Evolutionary conservation across 1,139 yeast species (phyloP), one percentile per base, ranked within the genome.

Genomic region (Casaregolazyma lundiana): DNA sequence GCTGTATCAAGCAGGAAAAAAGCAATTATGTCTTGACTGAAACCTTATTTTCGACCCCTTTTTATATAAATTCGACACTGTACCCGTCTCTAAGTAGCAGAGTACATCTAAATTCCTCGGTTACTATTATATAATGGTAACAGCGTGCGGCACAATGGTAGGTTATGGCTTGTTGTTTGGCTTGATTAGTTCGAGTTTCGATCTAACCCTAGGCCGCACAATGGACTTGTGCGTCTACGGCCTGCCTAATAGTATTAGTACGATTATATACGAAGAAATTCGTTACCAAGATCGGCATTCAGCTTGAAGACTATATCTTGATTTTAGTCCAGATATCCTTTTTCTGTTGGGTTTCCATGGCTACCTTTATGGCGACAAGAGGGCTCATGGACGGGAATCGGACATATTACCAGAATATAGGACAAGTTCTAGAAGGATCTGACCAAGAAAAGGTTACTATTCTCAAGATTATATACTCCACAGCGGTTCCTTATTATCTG

Each of bases 401-500:
- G 41, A 54, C 63, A 16, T 62, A 62, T 46, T 51, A 54, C 36
- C 57, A 53, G 16, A 50, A 56, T 24, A 46, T 54, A 13, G 53
- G 53, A 5, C 48, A 43, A 18, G 55, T 51, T 38, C 51, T 59
- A 18, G 40, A 43, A 3, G 59, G 60, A 7, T 46, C 49, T 17
- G 58, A 53, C 19, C 40, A 26, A 2, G 46, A 52, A 32, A 47
- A 52, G 43, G 36, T 53, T 17, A 43, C 21, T 16, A 57, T 61
- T 13, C 54, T 62, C 45, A 61, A 60, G 47, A 53, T 56, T 11
- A 52, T 61, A 24, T 62, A 58, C 41, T 52, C 63, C 13, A 60
- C 65, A 21, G 48, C 64, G 4, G 50, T 53, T 4, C 64, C 64
- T 3, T 62, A 62, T 53, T 62, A 60, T 43, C 36, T 61, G 34